phyloP scores from a whole-genome alignment of 768 basidiomycete species.

The Tricholoma flavovirens region DNA sequence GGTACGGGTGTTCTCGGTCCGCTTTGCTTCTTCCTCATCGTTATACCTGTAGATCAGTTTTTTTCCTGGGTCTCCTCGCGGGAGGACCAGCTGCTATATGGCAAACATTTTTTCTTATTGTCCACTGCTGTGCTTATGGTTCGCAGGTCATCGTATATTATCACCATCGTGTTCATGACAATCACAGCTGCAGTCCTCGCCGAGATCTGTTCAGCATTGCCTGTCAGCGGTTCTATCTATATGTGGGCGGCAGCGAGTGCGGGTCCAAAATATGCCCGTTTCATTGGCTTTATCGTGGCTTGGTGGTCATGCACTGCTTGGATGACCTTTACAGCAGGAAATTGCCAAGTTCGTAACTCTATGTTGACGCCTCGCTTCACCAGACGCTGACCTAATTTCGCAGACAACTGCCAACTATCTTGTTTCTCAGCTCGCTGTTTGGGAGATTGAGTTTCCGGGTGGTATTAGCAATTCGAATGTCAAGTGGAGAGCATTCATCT shows the following conservation, averaged over 20 bases:
- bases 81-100: slow-evolving; percentile 87
- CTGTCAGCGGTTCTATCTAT: slow-evolving; percentile 87
- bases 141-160: slow-evolving; percentile 74
- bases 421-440: slow-evolving; percentile 77
- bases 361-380: background rate
- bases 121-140: slow-evolving; percentile 9
- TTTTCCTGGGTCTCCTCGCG: slow-evolving; percentile 78
- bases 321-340: slow-evolving; percentile 90
- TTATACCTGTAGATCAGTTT: slow-evolving; percentile 46
- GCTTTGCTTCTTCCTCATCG: background rate
- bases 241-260: slow-evolving; percentile 94
- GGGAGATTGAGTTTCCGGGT: slow-evolving; percentile 78
- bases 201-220: slow-evolving; percentile 86
- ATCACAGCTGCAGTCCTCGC: slow-evolving; percentile 85
- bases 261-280: slow-evolving; percentile 78
- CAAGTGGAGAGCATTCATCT: slow-evolving; percentile 83
- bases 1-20: slow-evolving; percentile 36
- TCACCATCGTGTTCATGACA: slow-evolving; percentile 81
- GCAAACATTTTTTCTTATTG: slow-evolving; percentile 28
- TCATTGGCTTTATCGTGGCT: slow-evolving; percentile 85
- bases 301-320: slow-evolving; percentile 96
- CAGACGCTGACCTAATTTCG: background rate
- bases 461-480: slow-evolving; percentile 64
- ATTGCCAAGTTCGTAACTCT: slow-evolving; percentile 61
- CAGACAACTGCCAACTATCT: slow-evolving; percentile 89